These are phyloP conservation scores for Boletus sensibilis DNA, from an alignment of 768 basidiomycete species.

Conservation along the genomic window DNA sequence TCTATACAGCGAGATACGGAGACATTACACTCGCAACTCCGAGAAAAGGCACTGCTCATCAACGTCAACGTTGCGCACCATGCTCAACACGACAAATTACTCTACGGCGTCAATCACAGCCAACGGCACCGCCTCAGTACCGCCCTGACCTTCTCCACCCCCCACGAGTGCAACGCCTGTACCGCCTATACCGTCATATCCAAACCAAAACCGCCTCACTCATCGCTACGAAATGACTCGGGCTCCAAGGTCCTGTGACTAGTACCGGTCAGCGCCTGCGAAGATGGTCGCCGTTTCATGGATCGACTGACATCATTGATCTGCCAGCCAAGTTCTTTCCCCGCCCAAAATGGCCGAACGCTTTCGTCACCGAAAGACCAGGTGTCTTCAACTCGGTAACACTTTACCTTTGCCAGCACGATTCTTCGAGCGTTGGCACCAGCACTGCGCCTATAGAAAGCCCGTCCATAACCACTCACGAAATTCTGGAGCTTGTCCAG, in stretches of 20 bases:
- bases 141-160: conserved; percentile 1
- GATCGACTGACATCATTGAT: conserved; percentile 32
- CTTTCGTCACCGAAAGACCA: conserved; percentile 46
- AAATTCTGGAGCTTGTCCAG: conserved; percentile 80
- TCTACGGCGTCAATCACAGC: conserved; percentile 19
- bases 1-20: conserved; percentile 15
- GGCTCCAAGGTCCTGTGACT: conserved; percentile 2
- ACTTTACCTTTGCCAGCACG: conserved; percentile 41
- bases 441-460: conserved; percentile 61
- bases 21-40: not conserved
- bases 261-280: not conserved
- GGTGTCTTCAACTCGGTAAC: conserved; percentile 43
- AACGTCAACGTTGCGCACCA: conserved; percentile 1
- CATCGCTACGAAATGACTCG: not conserved
- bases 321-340: conserved; percentile 76
- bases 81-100: not conserved
- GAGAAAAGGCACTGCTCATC: conserved; percentile 6
- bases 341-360: conserved; percentile 87
- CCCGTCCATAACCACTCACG: conserved; percentile 72
- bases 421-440: conserved; percentile 37
- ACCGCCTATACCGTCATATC: not conserved
- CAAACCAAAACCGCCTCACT: not conserved
- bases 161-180: not conserved
- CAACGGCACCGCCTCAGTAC: conserved; percentile 26
- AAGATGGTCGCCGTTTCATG: not conserved